Evolutionary conservation across 2,329 filamentous ascomycete genomes (phyloP), one percentile per base, ranked within the genome.

Genomic region (Clonostachys chloroleuca): DNA sequence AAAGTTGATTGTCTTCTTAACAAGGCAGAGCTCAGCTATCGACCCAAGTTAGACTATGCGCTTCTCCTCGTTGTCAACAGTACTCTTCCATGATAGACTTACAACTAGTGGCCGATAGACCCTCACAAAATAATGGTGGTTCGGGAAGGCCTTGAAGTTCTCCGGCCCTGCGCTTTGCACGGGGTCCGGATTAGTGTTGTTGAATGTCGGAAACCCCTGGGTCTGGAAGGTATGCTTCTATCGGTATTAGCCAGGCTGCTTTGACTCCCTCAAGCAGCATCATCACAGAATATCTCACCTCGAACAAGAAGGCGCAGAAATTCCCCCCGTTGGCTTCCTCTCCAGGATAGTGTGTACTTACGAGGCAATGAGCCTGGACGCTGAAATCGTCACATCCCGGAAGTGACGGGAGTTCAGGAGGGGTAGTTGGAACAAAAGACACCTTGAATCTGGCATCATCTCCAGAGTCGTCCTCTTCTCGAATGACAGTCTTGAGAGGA

Each of bases 51-150:
- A 39, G 36, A n/a, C 14, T 10, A 39, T 39, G 7, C 7, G 14
- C 12, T 39, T n/a, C 14, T 39, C 12, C 36, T 39, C 24, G 14
- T 39, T n/a, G 12, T 8, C 17, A 39, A 18, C 12, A 39, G 17
- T 18, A 18, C 14, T 8, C 6, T 39, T 14, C 17, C 8, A 30
- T 12, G 24, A 3, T 8, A 39, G 8, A 66, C 77, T 65, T 64
- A 80, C 78, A 42, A 73, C 74, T 43, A 65, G 70, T 13, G 73
- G 76, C 20, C 79, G 72, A 52, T 76, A 81, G 6, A 81, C 68
- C 12, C 77, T 69, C 20, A 72, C 70, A 47, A 81, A 82, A 56
- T 78, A 81, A 54, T 82, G 78, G 49, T 82, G 79, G 12, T 73
- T 67, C 3, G 79, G 79, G 46, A 82, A 82, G 0, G 60, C 60